phyloP scores from a whole-genome alignment of 345 rosid species.

The Linum usitatissimum region DNA sequence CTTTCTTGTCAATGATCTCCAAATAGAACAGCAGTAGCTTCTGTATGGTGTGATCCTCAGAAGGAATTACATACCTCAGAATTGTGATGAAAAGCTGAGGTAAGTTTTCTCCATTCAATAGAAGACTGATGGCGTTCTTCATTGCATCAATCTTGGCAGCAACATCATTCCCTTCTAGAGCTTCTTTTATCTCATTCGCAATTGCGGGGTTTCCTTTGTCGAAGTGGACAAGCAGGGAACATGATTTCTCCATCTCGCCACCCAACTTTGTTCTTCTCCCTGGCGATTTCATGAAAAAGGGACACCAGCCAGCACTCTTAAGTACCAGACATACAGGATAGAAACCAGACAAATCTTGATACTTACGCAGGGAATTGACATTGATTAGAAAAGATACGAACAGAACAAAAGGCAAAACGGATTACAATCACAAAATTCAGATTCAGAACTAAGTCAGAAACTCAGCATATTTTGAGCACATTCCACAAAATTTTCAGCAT shows the following conservation, averaged over 20 bases:
- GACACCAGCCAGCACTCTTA: neutral
- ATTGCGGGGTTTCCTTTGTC: slow-evolving; percentile 79
- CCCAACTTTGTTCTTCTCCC: neutral
- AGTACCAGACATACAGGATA: too few species aligned
- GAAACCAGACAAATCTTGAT: neutral
- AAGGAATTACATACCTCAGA: slow-evolving; percentile 79
- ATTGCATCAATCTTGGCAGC: slow-evolving; percentile 61
- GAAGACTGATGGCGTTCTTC: slow-evolving; percentile 87
- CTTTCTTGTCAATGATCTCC: slow-evolving; percentile 84
- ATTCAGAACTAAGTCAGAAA: too few species aligned
- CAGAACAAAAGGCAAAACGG: neutral
- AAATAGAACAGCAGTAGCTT: slow-evolving; percentile 74
- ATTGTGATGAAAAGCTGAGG: slow-evolving; percentile 94
- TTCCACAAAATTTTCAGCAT: too few species aligned
- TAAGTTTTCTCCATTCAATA: slow-evolving; percentile 80
- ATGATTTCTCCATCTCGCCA: slow-evolving; percentile 72
- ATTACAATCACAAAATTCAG: too few species aligned
- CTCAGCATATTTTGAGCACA: too few species aligned
- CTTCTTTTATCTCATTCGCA: slow-evolving; percentile 88
- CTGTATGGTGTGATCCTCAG: slow-evolving; percentile 89
- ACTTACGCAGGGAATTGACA: neutral
- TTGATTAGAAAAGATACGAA: neutral
- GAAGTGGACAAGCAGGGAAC: slow-evolving; percentile 63
- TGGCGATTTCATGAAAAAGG: neutral
- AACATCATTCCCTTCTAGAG: slow-evolving; percentile 76